Evolutionary conservation across 1,284 basidiomycete genomes (phyloP), one percentile per base, ranked within the genome.

Genomic region (Moesziomyces globuligerus): DNA sequence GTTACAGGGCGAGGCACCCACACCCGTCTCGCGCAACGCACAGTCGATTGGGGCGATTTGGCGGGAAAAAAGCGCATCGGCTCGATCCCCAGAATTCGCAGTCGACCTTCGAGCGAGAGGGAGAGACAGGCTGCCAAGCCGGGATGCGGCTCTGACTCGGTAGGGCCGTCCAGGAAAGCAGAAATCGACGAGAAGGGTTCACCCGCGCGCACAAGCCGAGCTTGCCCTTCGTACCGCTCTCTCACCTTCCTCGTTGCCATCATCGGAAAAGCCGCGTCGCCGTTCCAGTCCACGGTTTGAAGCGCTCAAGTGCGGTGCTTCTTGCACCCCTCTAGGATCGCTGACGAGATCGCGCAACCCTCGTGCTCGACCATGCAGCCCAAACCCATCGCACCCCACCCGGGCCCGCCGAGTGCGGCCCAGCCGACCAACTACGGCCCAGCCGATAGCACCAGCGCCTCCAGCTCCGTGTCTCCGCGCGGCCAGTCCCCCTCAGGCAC

Each of bases 331-430:
- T 34, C 32, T 34, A 17, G 15, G 15, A 3, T 29, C 13, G 7
- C 7, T 17, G 15, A 13, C 15, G 7, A 34, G 13, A 34, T 34
- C 41, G 25, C 41, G 7, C 18, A 42, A 26, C 4, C n/a, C 26
- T 44, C 42, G 23, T 11, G 29, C 32, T 4, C 32, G 32, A 34
- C 32, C 32, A 65, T 67, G 65, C 65, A 68, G 58, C 50, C 65
- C 1, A 68, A 61, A 54, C 38, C 65, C 8, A 61, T 61, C 24
- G 65, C 65, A 32, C 49, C 58, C 36, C 54, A 68, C 49, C 65
- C 65, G 4, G 53, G 53, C 36, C 40, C 48, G 9, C 24, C 55
- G 4, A 32, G 20, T 11, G 24, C 51, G 7, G 26, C 34, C 21
- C 50, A 60, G n/a, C 18, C 52, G 11, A 43, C 36, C 51, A 44